phyloP scores from a whole-genome alignment of 306 rosid genomes.

The Lupinus albus region DNA sequence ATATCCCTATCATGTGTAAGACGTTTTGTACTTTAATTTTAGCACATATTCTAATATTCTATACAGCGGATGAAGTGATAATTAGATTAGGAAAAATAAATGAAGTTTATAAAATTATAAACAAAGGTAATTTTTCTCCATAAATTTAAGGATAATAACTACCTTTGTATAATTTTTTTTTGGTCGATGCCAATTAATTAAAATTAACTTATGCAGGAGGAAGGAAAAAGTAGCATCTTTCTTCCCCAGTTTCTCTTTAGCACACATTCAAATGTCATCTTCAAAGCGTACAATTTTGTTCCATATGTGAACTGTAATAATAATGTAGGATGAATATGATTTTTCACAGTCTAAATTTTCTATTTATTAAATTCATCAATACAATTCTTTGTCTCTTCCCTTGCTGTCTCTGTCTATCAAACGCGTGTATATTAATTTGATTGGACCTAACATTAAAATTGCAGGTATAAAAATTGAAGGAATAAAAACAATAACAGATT shows the following conservation, averaged over 20 bases:
- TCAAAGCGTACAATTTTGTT: constrained; percentile 63
- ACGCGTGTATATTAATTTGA: neutral
- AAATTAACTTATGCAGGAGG: too few relatives aligned
- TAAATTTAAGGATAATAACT: too few relatives aligned
- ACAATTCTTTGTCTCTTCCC: neutral
- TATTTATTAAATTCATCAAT: constrained; percentile 21
- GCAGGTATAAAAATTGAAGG: neutral
- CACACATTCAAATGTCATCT: constrained; percentile 52
- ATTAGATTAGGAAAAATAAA: too few relatives aligned
- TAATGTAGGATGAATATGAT: constrained; percentile 29
- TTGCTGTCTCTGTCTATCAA: neutral
- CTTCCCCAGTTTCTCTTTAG: constrained; percentile 14
- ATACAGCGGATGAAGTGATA: too few relatives aligned
- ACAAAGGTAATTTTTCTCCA: too few relatives aligned
- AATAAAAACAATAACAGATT: neutral
- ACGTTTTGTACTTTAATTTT: too few relatives aligned
- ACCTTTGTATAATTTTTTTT: too few relatives aligned
- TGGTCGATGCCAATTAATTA: too few relatives aligned
- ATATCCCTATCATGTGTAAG: too few relatives aligned
- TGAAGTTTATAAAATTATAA: too few relatives aligned
- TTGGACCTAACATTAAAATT: neutral
- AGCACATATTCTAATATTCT: too few relatives aligned
- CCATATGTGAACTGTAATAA: constrained; percentile 45
- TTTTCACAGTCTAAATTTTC: constrained; percentile 26
- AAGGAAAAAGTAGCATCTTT: too few relatives aligned